Conservation (phyloP, 805 yeast genomes). For the Pichia gijzeniarum region DNA sequence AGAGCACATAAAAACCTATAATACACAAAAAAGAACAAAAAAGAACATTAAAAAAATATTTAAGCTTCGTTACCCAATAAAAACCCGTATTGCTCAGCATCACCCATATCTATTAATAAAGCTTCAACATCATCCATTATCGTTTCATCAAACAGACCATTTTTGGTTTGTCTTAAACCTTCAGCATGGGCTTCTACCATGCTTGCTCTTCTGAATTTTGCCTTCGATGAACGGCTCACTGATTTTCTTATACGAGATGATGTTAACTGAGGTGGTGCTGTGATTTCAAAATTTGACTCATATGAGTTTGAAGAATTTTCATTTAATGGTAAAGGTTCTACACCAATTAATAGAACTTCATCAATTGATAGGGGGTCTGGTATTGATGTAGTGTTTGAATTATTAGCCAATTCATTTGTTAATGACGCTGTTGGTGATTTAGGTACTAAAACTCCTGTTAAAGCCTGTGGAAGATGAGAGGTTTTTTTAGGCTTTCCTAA, state of each 20-base stretch:
- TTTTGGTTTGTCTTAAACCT: constrained; percentile 67
- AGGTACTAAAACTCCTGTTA: neutral
- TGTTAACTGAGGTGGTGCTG: constrained; percentile 5
- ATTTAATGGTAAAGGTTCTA: constrained; percentile 5
- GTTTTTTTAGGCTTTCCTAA: neutral
- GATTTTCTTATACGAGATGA: constrained; percentile 7
- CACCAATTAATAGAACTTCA: constrained; percentile 11
- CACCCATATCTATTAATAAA: constrained; percentile 46
- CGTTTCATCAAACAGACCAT: constrained; percentile 71
- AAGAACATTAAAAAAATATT: neutral
- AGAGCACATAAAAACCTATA: neutral
- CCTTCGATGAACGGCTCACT: constrained; percentile 15
- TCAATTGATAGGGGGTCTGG: constrained; percentile 4
- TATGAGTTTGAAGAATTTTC: neutral
- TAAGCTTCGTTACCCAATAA: constrained; percentile 26
- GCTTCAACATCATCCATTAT: constrained; percentile 73
- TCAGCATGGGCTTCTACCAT: constrained; percentile 71
- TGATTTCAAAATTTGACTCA: constrained; percentile 4
- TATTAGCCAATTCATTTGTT: neutral
- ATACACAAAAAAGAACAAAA: neutral
- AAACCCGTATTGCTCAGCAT: constrained; percentile 34
- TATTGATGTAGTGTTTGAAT: neutral
- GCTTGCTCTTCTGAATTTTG: constrained; percentile 54
- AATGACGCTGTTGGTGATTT: neutral
- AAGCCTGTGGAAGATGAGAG: neutral